Conservation (phyloP, 2,329 filamentous ascomycete genomes). For the Xylaria sp. region DNA sequence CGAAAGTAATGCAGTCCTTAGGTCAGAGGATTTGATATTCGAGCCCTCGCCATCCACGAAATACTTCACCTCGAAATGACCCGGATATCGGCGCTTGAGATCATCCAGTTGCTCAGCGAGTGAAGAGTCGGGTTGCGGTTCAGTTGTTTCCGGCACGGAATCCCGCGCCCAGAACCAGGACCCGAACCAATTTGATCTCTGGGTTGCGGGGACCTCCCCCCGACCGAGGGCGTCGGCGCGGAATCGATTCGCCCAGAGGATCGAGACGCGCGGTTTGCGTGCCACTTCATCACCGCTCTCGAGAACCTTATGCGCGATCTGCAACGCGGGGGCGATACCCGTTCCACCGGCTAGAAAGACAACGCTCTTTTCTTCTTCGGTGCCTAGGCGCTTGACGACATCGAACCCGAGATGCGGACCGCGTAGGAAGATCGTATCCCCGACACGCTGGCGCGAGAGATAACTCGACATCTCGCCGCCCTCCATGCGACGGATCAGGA, state of each 20-base stretch:
- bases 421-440: constrained; percentile 65
- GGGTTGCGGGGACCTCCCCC: not conserved
- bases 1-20: constrained; percentile 37
- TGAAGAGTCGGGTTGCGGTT: constrained; percentile 16
- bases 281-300: constrained; percentile 33
- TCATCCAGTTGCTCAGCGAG: constrained; percentile 50
- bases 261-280: constrained; percentile 45
- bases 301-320: constrained; percentile 63
- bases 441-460: constrained; percentile 58
- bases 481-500: constrained; percentile 72
- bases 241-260: constrained; percentile 76
- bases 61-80: constrained; percentile 61
- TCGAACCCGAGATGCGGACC: constrained; percentile 71
- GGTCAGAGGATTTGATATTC: constrained; percentile 52
- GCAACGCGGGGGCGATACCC: constrained; percentile 83
- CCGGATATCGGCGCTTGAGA: constrained; percentile 53
- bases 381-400: constrained; percentile 35
- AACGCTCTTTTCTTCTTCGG: constrained; percentile 42
- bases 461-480: constrained; percentile 85
- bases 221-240: constrained; percentile 62
- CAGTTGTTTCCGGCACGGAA: constrained; percentile 20
- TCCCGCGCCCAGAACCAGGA: constrained; percentile 19
- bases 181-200: constrained; percentile 8
- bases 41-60: constrained; percentile 76
- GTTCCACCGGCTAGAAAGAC: constrained; percentile 90